Evolutionary conservation across 2,329 filamentous ascomycete species (phyloP).

Genomic region (Penicillium sp.): DNA sequence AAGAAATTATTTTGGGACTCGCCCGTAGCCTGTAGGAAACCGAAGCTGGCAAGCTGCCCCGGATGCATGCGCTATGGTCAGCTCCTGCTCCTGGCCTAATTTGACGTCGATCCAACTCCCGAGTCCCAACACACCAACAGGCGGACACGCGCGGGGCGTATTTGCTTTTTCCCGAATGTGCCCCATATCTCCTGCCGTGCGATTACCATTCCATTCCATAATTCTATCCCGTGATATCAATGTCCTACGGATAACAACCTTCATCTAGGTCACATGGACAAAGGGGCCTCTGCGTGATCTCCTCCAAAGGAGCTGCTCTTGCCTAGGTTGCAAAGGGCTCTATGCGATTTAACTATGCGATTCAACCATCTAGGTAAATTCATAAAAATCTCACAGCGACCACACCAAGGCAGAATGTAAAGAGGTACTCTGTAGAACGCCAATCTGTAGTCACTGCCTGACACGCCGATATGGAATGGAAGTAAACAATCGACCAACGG

Average conservation of each 20-base stretch:
- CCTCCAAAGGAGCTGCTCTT: not conserved
- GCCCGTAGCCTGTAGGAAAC: not conserved
- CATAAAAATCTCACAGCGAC: not conserved
- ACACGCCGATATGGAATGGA: not conserved
- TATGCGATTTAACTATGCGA: constrained; percentile 1
- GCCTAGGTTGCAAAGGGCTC: not conserved
- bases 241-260: not conserved
- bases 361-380: not conserved
- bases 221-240: constrained; percentile 2
- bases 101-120: not conserved
- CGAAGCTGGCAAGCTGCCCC: not conserved
- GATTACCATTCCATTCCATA: constrained; percentile 8
- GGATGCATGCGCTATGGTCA: not conserved
- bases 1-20: not conserved
- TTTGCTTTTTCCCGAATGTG: not conserved
- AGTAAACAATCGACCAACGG: not conserved
- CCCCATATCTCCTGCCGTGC: not conserved
- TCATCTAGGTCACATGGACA: not conserved
- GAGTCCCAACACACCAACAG: not conserved
- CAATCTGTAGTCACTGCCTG: constrained; percentile 12
- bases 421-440: not conserved
- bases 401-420: constrained; percentile 1
- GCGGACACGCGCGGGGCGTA: not conserved
- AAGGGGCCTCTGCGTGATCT: not conserved
- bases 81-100: not conserved